Conservation (phyloP, 129 eudicot genomes). For the Tanacetum coccineum region DNA sequence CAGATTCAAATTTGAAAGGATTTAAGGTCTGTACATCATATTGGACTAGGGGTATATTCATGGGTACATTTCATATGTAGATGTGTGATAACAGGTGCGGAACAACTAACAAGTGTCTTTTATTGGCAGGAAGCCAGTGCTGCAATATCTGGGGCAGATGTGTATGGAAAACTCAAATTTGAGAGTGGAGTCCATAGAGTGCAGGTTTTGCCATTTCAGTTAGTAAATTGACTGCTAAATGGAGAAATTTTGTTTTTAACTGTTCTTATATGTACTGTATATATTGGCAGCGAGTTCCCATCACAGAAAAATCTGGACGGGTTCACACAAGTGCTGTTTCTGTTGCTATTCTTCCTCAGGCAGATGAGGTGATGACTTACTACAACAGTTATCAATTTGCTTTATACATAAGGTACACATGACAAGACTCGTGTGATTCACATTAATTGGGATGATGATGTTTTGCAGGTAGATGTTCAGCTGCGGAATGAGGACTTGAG, state of each 20-base stretch:
- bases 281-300: too few relatives aligned
- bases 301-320: too few relatives aligned
- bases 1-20: slow-evolving; percentile 89
- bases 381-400: slow-evolving; percentile 4
- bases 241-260: too few relatives aligned
- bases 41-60: neutral
- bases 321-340: slow-evolving; percentile 91
- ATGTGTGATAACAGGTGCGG: neutral
- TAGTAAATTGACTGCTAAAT: too few relatives aligned
- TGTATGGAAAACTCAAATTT: slow-evolving; percentile 90
- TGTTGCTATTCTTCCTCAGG: slow-evolving; percentile 97
- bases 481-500: slow-evolving; percentile 79
- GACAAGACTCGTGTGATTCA: neutral
- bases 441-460: neutral
- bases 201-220: too few relatives aligned
- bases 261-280: too few relatives aligned
- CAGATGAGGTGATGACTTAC: slow-evolving; percentile 61
- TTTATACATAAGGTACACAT: neutral
- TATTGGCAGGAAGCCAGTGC: slow-evolving; percentile 88
- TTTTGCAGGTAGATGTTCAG: slow-evolving; percentile 84
- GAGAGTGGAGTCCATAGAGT: slow-evolving; percentile 78
- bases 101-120: neutral
- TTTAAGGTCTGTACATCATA: slow-evolving; percentile 49
- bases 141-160: slow-evolving; percentile 84
- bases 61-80: neutral